Conservation (phyloP, 306 rosid species). For the Lupinus albus region DNA sequence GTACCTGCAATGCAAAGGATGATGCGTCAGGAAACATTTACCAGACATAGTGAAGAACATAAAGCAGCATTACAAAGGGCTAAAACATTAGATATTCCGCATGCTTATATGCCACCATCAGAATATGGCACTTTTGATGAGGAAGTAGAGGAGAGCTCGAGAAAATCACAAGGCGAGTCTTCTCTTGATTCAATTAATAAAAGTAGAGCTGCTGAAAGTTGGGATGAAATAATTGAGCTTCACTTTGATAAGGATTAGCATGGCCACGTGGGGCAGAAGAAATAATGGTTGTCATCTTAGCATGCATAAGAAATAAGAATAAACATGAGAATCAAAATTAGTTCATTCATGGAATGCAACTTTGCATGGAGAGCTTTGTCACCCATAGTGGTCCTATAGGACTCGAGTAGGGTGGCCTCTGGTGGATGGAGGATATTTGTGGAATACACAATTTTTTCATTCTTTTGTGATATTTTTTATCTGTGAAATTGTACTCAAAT, state of each 20-base stretch:
- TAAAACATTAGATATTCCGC: slow-evolving; percentile 76
- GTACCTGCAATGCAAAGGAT: slow-evolving; percentile 75
- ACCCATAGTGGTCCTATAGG: too few relatives aligned
- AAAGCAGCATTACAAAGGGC: slow-evolving; percentile 92
- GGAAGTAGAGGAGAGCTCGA: slow-evolving; percentile 47
- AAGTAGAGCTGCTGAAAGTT: slow-evolving; percentile 51
- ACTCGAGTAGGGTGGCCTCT: too few relatives aligned
- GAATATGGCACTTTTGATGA: slow-evolving; percentile 74
- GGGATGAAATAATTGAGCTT: slow-evolving; percentile 66
- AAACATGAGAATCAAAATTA: slow-evolving; percentile 1
- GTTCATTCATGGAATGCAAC: too few relatives aligned
- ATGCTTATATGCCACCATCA: slow-evolving; percentile 69
- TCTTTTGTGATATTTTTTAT: slow-evolving; percentile 35
- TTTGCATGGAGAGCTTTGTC: too few relatives aligned
- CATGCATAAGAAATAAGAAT: background rate
- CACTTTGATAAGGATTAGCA: slow-evolving; percentile 60
- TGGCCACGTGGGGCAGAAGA: slow-evolving; percentile 54
- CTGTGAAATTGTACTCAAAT: background rate
- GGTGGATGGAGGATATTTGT: too few relatives aligned
- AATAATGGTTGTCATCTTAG: slow-evolving; percentile 38
- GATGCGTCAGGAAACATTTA: slow-evolving; percentile 75
- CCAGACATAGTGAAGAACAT: slow-evolving; percentile 64
- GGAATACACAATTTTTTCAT: too few relatives aligned
- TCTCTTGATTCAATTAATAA: slow-evolving; percentile 49
- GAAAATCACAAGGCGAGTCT: slow-evolving; percentile 55